Conservation (phyloP, 208 protist genomes). For the Jaenimonas drosophilae region DNA sequence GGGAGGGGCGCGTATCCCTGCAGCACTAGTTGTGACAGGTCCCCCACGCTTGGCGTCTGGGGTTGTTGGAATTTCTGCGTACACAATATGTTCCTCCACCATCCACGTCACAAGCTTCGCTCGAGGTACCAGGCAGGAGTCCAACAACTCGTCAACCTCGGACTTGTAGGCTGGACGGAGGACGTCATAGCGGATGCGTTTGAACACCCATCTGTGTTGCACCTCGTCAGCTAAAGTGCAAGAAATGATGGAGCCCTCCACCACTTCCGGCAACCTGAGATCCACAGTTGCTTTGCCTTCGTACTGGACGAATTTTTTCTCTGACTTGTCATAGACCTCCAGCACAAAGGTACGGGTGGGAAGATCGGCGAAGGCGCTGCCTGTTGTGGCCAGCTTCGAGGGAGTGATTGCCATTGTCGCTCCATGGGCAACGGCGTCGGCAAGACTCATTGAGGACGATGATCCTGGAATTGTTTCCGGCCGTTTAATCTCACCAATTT, state of each 20-base stretch:
- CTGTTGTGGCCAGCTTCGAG: neutral
- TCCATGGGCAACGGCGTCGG: conserved; percentile 1
- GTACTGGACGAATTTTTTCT: conserved; percentile 74
- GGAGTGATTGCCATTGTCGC: conserved; percentile 1
- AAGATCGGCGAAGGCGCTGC: conserved; percentile 8
- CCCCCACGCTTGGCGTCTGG: no score
- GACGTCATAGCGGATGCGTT: conserved; percentile 59
- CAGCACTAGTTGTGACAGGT: no score
- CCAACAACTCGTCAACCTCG: conserved; percentile 52
- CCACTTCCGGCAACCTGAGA: conserved; percentile 55
- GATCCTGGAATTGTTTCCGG: neutral
- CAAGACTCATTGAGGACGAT: conserved; percentile 2
- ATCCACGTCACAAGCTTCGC: conserved; percentile 62
- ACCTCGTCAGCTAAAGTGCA: conserved; percentile 40
- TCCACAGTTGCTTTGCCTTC: conserved; percentile 52
- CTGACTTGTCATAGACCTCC: conserved; percentile 75
- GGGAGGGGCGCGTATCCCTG: no score
- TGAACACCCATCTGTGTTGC: conserved; percentile 37
- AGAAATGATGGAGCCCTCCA: conserved; percentile 63
- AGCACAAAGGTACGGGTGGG: conserved; percentile 46
- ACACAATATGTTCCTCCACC: conserved; percentile 36
- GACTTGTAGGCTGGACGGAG: conserved; percentile 62
- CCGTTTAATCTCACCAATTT: conserved; percentile 9
- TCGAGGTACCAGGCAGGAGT: conserved; percentile 54
- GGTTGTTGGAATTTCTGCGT: conserved; percentile 16